Evolutionary conservation across 129 eudicot species (phyloP).

Genomic region (Pulicaria dysenterica): DNA sequence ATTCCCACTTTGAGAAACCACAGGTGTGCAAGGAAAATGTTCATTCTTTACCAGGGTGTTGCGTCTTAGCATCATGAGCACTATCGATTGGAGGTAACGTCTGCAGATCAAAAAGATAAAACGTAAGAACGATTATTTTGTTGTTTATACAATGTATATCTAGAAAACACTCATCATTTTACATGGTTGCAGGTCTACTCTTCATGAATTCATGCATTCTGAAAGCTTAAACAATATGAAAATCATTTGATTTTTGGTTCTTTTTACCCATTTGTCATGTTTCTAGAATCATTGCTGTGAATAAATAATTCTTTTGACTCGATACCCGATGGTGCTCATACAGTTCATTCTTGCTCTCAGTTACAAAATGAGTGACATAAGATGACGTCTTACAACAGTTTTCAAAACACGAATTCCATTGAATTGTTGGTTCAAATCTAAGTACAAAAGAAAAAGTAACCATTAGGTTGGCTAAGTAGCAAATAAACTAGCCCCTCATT

Average conservation of each 20-base stretch:
- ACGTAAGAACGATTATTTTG: not conserved
- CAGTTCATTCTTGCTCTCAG: not conserved
- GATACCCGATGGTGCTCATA: not conserved
- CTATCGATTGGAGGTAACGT: slow-evolving; percentile 39
- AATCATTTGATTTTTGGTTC: slow-evolving; percentile 14
- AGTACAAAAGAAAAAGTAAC: slow-evolving; percentile 9
- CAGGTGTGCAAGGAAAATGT: not conserved
- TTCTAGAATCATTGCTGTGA: not conserved
- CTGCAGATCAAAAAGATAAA: slow-evolving; percentile 31
- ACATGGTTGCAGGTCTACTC: not conserved
- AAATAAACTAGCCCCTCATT: not conserved
- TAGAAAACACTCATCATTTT: not conserved
- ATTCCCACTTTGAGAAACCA: slow-evolving; percentile 16
- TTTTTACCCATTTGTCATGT: slow-evolving; percentile 9
- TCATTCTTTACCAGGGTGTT: slow-evolving; percentile 38
- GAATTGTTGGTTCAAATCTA: not conserved
- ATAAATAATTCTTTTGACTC: not conserved
- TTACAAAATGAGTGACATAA: not conserved
- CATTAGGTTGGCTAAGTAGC: not conserved
- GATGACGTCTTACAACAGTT: not conserved
- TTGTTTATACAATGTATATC: not conserved
- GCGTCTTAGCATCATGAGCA: slow-evolving; percentile 30
- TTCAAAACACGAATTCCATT: not conserved
- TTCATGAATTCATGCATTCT: slow-evolving; percentile 1
- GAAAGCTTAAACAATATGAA: not conserved